phyloP scores from a whole-genome alignment of 2,329 filamentous ascomycete species.

The Sarocladium strictum region DNA sequence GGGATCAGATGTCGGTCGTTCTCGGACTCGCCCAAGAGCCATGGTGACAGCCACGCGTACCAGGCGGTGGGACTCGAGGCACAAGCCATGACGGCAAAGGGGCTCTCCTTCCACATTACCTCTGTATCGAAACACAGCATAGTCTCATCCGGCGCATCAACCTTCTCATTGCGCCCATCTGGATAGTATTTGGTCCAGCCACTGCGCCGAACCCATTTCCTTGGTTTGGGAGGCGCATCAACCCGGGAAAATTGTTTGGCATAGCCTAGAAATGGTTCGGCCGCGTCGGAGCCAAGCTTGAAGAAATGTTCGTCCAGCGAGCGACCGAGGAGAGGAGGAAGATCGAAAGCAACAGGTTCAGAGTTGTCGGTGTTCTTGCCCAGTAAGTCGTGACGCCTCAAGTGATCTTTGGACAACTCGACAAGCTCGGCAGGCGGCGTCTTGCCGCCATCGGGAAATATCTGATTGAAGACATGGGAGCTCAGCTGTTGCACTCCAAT shows the following conservation, averaged over 20 bases:
- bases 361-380: conserved; percentile 82
- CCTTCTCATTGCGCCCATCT: conserved; percentile 63
- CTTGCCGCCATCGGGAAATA: conserved; percentile 59
- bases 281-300: conserved; percentile 77
- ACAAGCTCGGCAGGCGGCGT: conserved; percentile 67
- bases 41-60: conserved; percentile 97
- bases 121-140: conserved; percentile 94
- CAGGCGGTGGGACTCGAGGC: conserved; percentile 83
- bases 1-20: conserved; percentile 78
- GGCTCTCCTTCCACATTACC: conserved; percentile 89
- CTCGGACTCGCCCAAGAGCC: conserved; percentile 78
- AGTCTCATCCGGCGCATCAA: conserved; percentile 71
- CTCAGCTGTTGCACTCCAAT: conserved; percentile 94
- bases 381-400: conserved; percentile 76
- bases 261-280: conserved; percentile 72
- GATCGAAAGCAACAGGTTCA: conserved; percentile 75
- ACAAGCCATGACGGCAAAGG: conserved; percentile 95
- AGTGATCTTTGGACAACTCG: conserved; percentile 72
- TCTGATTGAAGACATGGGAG: conserved; percentile 70
- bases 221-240: conserved; percentile 52
- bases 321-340: conserved; percentile 71
- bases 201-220: conserved; percentile 70
- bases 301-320: conserved; percentile 93
- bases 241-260: conserved; percentile 69
- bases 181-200: conserved; percentile 92